Conservation (phyloP, 2,329 filamentous ascomycete species). For the Xylaria sp. region DNA sequence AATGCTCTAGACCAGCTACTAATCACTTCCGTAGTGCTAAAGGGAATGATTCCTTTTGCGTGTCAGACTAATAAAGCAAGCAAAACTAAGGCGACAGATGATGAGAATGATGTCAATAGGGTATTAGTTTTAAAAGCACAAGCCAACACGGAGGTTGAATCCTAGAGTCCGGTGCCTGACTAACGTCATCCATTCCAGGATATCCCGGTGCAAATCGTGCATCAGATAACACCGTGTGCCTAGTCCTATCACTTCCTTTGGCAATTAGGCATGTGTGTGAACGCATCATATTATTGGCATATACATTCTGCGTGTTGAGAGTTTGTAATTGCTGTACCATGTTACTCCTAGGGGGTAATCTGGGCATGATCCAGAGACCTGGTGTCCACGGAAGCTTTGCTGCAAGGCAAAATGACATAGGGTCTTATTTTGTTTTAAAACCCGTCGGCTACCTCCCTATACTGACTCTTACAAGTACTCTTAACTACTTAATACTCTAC, state of each 20-base stretch:
- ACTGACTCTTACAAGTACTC: no score
- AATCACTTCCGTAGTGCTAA: neutral
- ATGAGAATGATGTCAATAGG: conserved; percentile 28
- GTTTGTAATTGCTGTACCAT: conserved; percentile 5
- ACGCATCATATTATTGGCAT: neutral
- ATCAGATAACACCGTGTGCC: conserved; percentile 25
- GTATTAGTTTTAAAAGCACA: conserved; percentile 8
- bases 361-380: neutral
- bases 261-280: conserved; percentile 7
- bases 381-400: neutral
- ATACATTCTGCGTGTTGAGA: neutral
- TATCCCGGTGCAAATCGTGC: conserved; percentile 34
- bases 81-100: conserved; percentile 3
- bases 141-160: conserved; percentile 4
- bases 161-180: conserved; percentile 24
- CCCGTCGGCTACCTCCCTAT: neutral
- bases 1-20: neutral
- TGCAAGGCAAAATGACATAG: conserved; percentile 5
- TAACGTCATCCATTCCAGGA: conserved; percentile 30
- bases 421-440: neutral
- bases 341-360: neutral
- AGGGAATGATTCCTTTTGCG: neutral
- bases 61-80: conserved; percentile 5
- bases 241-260: conserved; percentile 12
- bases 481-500: no score